phyloP scores from a whole-genome alignment of 441 rosid genomes.

The Manihot esculenta region DNA sequence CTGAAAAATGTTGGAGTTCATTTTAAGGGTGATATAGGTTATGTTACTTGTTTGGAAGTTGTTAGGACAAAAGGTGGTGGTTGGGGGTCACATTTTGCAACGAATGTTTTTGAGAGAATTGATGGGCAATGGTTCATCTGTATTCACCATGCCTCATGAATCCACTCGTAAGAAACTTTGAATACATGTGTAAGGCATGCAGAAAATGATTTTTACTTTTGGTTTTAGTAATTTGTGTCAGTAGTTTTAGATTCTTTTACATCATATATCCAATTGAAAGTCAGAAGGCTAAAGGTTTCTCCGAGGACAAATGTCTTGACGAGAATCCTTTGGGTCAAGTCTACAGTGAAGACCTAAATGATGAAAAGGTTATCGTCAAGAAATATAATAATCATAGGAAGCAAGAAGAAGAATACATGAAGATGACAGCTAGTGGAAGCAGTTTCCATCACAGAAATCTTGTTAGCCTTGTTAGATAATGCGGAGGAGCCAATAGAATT shows the following conservation, averaged over 20 bases:
- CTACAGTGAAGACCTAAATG: no score
- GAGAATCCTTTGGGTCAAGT: no score
- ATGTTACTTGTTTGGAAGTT: constrained; percentile 72
- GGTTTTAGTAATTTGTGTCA: neutral
- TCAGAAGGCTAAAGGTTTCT: no score
- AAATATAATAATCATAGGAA: no score
- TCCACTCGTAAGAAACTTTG: constrained; percentile 49
- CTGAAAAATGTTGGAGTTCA: constrained; percentile 61
- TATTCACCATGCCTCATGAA: constrained; percentile 85
- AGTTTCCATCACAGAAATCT: no score
- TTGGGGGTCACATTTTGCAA: constrained; percentile 90
- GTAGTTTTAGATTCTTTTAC: neutral
- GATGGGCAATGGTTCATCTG: constrained; percentile 75
- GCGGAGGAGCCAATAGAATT: no score
- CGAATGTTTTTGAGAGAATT: constrained; percentile 77
- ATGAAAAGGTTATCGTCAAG: no score
- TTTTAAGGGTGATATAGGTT: constrained; percentile 74
- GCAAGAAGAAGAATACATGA: no score
- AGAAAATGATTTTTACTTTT: neutral
- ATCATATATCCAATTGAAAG: no score
- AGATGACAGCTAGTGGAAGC: no score
- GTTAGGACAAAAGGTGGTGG: constrained; percentile 81
- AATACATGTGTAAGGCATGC: neutral
- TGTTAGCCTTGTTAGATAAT: no score
- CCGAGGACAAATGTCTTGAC: no score